These are phyloP conservation scores for Colletotrichum lindemuthianum DNA, from an alignment of 2,329 filamentous ascomycete genomes.

Conservation along the genomic window DNA sequence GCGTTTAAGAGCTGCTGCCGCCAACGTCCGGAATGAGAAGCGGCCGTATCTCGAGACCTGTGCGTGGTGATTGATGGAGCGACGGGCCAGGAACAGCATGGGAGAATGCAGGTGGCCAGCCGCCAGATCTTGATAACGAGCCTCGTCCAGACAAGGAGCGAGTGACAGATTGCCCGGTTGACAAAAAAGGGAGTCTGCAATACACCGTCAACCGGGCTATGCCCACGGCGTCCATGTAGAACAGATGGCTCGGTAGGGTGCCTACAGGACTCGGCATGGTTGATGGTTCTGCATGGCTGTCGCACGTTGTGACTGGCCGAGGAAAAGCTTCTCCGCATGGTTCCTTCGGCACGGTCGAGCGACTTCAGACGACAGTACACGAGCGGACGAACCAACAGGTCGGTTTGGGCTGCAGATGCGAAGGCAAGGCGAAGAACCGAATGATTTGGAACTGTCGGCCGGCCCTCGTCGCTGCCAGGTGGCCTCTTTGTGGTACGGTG, in stretches of 20 bases:
- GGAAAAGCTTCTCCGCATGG: conserved; percentile 15
- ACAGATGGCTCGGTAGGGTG: background rate
- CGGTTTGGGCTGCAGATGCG: conserved; percentile 28
- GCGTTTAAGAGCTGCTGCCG: background rate
- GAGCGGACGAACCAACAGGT: conserved; percentile 13
- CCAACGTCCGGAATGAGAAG: background rate
- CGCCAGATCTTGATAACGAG: no score
- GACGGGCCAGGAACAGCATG: no score
- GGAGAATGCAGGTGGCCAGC: no score
- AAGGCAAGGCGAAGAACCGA: background rate
- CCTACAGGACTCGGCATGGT: background rate
- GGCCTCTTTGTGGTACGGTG: no score
- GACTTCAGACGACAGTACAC: conserved; percentile 23
- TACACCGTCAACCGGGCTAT: conserved; percentile 32
- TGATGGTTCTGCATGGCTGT: conserved; percentile 7
- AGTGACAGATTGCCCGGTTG: conserved; percentile 8
- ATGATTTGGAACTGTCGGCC: background rate
- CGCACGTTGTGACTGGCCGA: conserved; percentile 16
- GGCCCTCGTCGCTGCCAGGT: background rate
- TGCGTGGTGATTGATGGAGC: no score
- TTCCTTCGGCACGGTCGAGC: conserved; percentile 13
- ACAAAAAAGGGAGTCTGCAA: conserved; percentile 20
- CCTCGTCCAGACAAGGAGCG: conserved; percentile 7
- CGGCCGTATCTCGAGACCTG: no score
- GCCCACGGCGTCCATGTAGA: conserved; percentile 2